A percentile compares a stretch with the other conserved stretches of the same genome.
These are phyloP conservation scores for Termitomyces bulborhizus DNA, from an alignment of 768 basidiomycete genomes.

Conservation along the genomic window DNA sequence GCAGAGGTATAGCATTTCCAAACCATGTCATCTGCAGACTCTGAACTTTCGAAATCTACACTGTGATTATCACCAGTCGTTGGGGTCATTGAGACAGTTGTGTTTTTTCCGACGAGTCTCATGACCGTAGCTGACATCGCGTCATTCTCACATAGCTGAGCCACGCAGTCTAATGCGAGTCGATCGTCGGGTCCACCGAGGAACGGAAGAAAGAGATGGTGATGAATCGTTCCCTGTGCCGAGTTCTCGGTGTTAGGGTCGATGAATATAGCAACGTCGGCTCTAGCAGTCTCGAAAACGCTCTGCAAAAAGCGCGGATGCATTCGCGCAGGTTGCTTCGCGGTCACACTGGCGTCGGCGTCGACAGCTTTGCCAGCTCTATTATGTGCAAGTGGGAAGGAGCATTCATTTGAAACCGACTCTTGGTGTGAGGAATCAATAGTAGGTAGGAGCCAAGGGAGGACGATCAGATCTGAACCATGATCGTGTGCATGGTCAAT, in stretches of 20 bases:
- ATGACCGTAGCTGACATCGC: slow-evolving; percentile 70
- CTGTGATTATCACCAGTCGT: not conserved
- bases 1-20: slow-evolving; percentile 41
- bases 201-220: slow-evolving; percentile 84
- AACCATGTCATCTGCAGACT: slow-evolving; percentile 73
- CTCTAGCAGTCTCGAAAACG: slow-evolving; percentile 64
- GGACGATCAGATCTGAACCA: slow-evolving; percentile 66
- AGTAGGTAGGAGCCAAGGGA: slow-evolving; percentile 69
- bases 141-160: slow-evolving; percentile 72
- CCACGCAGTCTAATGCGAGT: slow-evolving; percentile 75
- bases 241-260: slow-evolving; percentile 42
- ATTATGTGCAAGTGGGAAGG: not conserved
- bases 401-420: not conserved
- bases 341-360: slow-evolving; percentile 6
- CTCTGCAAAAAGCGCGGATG: slow-evolving; percentile 82
- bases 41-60: slow-evolving; percentile 34
- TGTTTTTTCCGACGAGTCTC: slow-evolving; percentile 42
- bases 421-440: not conserved
- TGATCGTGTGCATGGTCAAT: slow-evolving; percentile 55
- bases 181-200: slow-evolving; percentile 94
- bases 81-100: not conserved
- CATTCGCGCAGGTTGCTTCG: slow-evolving; percentile 40
- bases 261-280: slow-evolving; percentile 80
- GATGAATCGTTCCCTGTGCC: slow-evolving; percentile 20
- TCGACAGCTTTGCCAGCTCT: not conserved